Base-by-base conservation (phyloP, 1,284 basidiomycete species). In the Austroboletus novae-zelandiae region DNA sequence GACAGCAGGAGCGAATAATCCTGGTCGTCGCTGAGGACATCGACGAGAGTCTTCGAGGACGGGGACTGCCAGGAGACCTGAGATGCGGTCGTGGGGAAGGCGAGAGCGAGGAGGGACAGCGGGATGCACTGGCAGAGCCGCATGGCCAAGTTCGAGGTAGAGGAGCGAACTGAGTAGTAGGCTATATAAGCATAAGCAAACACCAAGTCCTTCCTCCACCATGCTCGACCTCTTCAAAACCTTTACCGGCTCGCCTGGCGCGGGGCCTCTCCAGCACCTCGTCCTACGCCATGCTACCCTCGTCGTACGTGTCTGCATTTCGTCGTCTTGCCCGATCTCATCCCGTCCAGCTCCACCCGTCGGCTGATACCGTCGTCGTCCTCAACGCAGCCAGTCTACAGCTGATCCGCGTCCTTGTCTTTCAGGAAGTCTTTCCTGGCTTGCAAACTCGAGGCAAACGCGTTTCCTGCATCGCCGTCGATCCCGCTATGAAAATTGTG, bases 1-100 rank as follows among this genome's bases (percentile, higher is more conserved):
- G 71, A 71, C 13, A 99, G 72, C 25, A 99, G 77, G 40, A 84
- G 86, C 1, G 84, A 77, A 66, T 94, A 95, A 67, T 97, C 84
- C 3, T 81, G 73, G 57, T 94, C 92, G 3, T 73, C 72, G 25
- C 75, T 79, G 51, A 99, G 83, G 29, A 83, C 77, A 60, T 96
- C 92, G 57, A 97, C 77, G 51, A 98, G 75, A 40, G 67, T 68
- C 27, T 59, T 71, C 0, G 82, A 48, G 14, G 59, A 40, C 1
- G 55, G 51, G 11, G 55, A 39, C 15, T 63, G 45, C 68, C 61
- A 67, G 17, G 66, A 46, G 3, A 67, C 40, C 56, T 79, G 76
- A 1, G 57, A 43, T 37, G 57, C 51, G 35, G 52, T 43, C n/a
- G 58, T 61, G 48, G 64, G 59, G 36, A 66, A 64, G 34, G 65